Evolutionary conservation across 768 basidiomycete species (phyloP), one percentile per base, ranked within the genome.

Genomic region (Peribolospora kevripleyi): DNA sequence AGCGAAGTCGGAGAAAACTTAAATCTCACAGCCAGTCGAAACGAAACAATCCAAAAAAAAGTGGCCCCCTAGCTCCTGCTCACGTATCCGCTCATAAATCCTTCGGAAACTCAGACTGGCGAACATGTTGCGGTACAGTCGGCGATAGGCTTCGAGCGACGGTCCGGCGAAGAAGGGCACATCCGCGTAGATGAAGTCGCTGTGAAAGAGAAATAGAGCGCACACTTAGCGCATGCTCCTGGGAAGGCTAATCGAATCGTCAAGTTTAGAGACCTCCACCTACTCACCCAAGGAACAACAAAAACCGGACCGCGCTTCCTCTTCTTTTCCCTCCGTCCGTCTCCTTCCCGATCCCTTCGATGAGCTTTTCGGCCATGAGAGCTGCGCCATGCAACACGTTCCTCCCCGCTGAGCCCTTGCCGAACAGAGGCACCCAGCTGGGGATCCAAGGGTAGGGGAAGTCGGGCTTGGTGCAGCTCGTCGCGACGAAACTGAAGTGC

Each of bases 121-220:
- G 58, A 79, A 82, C 59, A 76, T 76, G 51, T 80, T 73, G 39
- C 81, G 69, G 62, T 83, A 84, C 11, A 80, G 70, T 39, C 80
- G 73, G 55, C 73, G 66, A 62, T 81, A 84, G 13, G 74, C 72
- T 50, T 78, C 74, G 11, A 54, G 25, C 55, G 66, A 66, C 59
- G 72, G 66, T 3, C 79, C 79, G 47, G 73, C 71, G 62, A 77
- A 78, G 8, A 71, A 51, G 5, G 82, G 81, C 2, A 80, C 75
- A 60, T 83, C 81, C 2, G 78, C 78, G 59, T 83, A 82, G 58
- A 84, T 78, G 58, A 79, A 80, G 62, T 83, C 81, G 5, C 57
- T 50, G 53, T 25, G 52, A 4, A 48, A 40, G 13, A 46, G n/a
- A 42, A 41, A 7, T n/a, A 47, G 48, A 3, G 5, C 48, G 38